phyloP scores from a whole-genome alignment of 2,329 filamentous ascomycete species.

The Neocucurbitaria cava region DNA sequence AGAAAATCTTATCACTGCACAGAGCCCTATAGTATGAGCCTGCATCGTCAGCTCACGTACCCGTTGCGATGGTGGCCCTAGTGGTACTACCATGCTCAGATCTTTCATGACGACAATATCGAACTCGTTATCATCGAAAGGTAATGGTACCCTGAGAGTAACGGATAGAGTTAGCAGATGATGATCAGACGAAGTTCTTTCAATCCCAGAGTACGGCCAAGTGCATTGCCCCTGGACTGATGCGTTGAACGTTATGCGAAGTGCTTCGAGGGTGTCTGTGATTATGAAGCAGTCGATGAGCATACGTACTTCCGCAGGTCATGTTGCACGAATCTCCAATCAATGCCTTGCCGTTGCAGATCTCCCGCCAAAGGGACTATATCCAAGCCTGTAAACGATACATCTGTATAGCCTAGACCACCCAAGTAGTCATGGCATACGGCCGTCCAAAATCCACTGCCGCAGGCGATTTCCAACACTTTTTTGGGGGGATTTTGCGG shows the following conservation, averaged over 20 bases:
- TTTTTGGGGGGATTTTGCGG: slow-evolving; percentile 63
- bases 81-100: slow-evolving; percentile 71
- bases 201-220: no score
- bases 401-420: slow-evolving; percentile 69
- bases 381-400: slow-evolving; percentile 84
- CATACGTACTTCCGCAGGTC: slow-evolving; percentile 68
- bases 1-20: not conserved
- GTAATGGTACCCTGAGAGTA: slow-evolving; percentile 63
- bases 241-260: no score
- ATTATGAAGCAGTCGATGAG: slow-evolving; percentile 10
- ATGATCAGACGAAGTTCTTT: no score
- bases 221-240: no score
- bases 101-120: slow-evolving; percentile 92
- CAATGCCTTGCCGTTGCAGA: slow-evolving; percentile 74
- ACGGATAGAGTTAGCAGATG: no score
- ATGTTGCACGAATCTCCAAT: slow-evolving; percentile 88
- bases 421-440: slow-evolving; percentile 83
- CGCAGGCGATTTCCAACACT: slow-evolving; percentile 89
- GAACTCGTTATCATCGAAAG: slow-evolving; percentile 80
- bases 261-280: not conserved
- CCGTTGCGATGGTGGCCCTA: slow-evolving; percentile 60
- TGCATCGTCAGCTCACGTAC: slow-evolving; percentile 33
- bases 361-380: slow-evolving; percentile 75
- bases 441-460: slow-evolving; percentile 87
- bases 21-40: no score